These are phyloP conservation scores for Sporothrix sp. DNA, from an alignment of 2,329 filamentous ascomycete species.

Conservation along the genomic window DNA sequence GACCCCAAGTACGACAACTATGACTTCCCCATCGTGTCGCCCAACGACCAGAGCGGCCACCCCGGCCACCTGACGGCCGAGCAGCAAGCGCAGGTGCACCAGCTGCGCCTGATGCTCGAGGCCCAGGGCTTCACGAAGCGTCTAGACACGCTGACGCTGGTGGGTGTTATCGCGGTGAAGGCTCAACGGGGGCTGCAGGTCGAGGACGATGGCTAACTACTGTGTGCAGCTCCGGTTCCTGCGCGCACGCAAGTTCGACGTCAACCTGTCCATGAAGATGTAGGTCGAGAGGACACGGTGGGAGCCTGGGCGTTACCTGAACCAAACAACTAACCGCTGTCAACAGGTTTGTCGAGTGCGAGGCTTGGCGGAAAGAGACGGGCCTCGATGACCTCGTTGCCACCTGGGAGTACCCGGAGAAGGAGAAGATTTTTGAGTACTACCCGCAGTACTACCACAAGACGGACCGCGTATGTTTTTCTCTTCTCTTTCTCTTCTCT, in stretches of 20 bases:
- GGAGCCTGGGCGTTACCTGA: background rate
- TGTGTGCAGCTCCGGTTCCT: slow-evolving; percentile 66
- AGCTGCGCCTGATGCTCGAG: slow-evolving; percentile 80
- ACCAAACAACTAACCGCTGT: background rate
- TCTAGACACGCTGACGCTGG: slow-evolving; percentile 85
- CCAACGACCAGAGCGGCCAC: slow-evolving; percentile 63
- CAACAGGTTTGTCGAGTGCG: slow-evolving; percentile 75
- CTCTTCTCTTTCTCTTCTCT: background rate
- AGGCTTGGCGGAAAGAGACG: slow-evolving; percentile 84
- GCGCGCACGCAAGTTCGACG: slow-evolving; percentile 90
- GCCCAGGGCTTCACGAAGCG: slow-evolving; percentile 69
- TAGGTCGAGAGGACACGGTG: slow-evolving; percentile 35
- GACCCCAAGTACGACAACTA: slow-evolving; percentile 94
- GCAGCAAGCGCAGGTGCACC: slow-evolving; percentile 81
- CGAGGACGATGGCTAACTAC: background rate
- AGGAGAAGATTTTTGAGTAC: slow-evolving; percentile 72
- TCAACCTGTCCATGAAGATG: slow-evolving; percentile 77
- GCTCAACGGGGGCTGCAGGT: no score
- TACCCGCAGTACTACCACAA: slow-evolving; percentile 99
- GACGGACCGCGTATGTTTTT: slow-evolving; percentile 59
- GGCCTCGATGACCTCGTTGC: slow-evolving; percentile 72
- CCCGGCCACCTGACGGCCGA: slow-evolving; percentile 76
- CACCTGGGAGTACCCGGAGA: slow-evolving; percentile 81
- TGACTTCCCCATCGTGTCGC: slow-evolving; percentile 76
- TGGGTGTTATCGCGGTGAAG: slow-evolving; percentile 43